Conservation (phyloP, 805 yeast species). For the Yamadazyma olivae region DNA sequence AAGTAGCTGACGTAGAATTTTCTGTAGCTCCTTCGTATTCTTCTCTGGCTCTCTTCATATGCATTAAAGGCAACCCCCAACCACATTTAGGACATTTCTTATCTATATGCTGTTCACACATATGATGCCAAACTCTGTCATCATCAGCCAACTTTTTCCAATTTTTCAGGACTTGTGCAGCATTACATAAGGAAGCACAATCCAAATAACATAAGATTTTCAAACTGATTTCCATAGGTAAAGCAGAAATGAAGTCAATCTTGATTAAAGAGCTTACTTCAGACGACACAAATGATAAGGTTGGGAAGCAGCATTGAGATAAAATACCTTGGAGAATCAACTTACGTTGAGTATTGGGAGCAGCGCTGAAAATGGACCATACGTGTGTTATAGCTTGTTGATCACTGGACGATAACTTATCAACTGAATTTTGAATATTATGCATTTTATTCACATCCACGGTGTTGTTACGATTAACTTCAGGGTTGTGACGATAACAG, state of each 20-base stretch:
- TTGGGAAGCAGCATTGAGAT: slow-evolving; percentile 93
- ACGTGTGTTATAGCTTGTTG: slow-evolving; percentile 76
- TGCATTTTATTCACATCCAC: slow-evolving; percentile 64
- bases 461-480: slow-evolving; percentile 66
- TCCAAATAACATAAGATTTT: slow-evolving; percentile 87
- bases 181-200: slow-evolving; percentile 88
- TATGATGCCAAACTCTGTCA: slow-evolving; percentile 95
- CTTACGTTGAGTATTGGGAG: slow-evolving; percentile 66
- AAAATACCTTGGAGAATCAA: slow-evolving; percentile 80
- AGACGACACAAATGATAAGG: slow-evolving; percentile 77
- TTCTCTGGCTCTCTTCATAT: slow-evolving; percentile 72
- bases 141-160: slow-evolving; percentile 94
- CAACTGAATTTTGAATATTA: slow-evolving; percentile 56
- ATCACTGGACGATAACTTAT: slow-evolving; percentile 63
- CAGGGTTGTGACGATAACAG: slow-evolving; percentile 94
- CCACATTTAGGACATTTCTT: slow-evolving; percentile 97
- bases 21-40: slow-evolving; percentile 12
- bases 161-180: slow-evolving; percentile 84
- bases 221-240: slow-evolving; percentile 83
- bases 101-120: slow-evolving; percentile 98
- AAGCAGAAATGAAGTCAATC: slow-evolving; percentile 80
- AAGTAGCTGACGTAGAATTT: background rate
- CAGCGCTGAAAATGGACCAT: slow-evolving; percentile 80
- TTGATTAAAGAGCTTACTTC: slow-evolving; percentile 77
- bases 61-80: slow-evolving; percentile 96